A percentile compares a stretch with the other conserved stretches of the same genome.
These are phyloP conservation scores for Corylus avellana DNA, from an alignment of 306 rosid genomes.

Conservation along the genomic window DNA sequence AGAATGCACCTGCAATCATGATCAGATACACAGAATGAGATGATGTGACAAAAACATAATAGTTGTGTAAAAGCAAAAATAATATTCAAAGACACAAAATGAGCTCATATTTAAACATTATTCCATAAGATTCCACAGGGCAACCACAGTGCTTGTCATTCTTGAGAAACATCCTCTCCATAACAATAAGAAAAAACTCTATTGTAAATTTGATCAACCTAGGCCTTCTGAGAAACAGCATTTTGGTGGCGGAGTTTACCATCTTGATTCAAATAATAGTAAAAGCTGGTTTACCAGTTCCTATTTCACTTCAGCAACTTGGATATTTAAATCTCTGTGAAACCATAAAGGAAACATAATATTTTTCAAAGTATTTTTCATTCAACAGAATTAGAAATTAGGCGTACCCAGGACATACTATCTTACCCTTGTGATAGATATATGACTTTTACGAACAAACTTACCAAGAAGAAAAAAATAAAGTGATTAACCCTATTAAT, in stretches of 20 bases:
- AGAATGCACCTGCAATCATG: conserved; percentile 64
- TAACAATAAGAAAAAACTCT: neutral
- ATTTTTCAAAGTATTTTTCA: neutral
- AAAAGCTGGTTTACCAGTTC: neutral
- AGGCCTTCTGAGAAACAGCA: neutral
- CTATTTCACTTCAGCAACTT: neutral
- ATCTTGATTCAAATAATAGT: conserved; percentile 8
- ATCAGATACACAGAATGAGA: conserved; percentile 22
- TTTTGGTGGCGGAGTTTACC: neutral
- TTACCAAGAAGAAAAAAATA: neutral
- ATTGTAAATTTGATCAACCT: neutral
- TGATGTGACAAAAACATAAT: conserved; percentile 9
- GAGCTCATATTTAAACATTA: neutral
- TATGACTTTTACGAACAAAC: neutral
- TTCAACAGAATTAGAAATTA: neutral
- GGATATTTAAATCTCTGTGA: neutral
- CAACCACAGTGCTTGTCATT: neutral
- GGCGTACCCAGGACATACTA: neutral
- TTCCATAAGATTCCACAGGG: neutral
- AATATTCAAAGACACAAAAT: conserved; percentile 12
- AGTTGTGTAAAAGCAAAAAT: conserved; percentile 19
- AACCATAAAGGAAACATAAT: neutral
- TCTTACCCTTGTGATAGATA: neutral
- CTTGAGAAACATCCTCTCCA: neutral
- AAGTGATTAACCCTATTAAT: neutral